A percentile compares a stretch with the other conserved stretches of the same genome.
phyloP scores from a whole-genome alignment of 352 stramenopile genomes.

The Globisporangium splendens region DNA sequence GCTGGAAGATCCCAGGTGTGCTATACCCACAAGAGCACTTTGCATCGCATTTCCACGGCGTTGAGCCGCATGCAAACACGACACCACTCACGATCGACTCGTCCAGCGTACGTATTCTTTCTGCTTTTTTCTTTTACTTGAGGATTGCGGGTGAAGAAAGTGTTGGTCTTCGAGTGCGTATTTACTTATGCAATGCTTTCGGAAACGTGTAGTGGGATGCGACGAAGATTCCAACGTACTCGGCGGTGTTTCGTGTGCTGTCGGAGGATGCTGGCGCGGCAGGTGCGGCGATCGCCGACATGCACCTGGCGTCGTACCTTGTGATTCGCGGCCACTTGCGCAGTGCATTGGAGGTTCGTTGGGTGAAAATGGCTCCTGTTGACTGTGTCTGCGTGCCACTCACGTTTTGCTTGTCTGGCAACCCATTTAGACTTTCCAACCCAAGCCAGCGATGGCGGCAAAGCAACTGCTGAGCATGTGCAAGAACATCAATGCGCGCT shows the following conservation, averaged over 20 bases:
- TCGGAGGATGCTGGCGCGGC: slow-evolving; percentile 66
- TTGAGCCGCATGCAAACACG: slow-evolving; percentile 41
- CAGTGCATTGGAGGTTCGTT: slow-evolving; percentile 44
- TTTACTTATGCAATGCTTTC: too few species aligned
- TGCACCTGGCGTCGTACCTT: slow-evolving; percentile 73
- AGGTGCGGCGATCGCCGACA: slow-evolving; percentile 54
- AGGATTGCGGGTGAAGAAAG: too few species aligned
- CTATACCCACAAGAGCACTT: slow-evolving; percentile 61
- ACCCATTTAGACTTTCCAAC: slow-evolving; percentile 41
- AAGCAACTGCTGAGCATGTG: slow-evolving; percentile 66
- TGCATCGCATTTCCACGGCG: slow-evolving; percentile 23
- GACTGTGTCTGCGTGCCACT: neutral
- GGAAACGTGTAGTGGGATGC: slow-evolving; percentile 34
- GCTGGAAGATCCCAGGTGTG: slow-evolving; percentile 48
- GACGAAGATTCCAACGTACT: slow-evolving; percentile 67
- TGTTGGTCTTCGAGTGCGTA: too few species aligned
- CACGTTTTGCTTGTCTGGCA: neutral
- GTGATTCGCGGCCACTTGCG: slow-evolving; percentile 49
- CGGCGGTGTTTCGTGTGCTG: slow-evolving; percentile 63
- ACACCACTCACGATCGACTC: slow-evolving; percentile 46
- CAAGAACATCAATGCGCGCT: slow-evolving; percentile 57
- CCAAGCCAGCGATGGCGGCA: slow-evolving; percentile 65
- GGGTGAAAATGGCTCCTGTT: neutral
- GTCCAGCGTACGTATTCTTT: slow-evolving; percentile 26
- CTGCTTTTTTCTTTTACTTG: neutral